Evolutionary conservation across 345 rosid genomes (phyloP).

Genomic region (Salix arbutifolia): DNA sequence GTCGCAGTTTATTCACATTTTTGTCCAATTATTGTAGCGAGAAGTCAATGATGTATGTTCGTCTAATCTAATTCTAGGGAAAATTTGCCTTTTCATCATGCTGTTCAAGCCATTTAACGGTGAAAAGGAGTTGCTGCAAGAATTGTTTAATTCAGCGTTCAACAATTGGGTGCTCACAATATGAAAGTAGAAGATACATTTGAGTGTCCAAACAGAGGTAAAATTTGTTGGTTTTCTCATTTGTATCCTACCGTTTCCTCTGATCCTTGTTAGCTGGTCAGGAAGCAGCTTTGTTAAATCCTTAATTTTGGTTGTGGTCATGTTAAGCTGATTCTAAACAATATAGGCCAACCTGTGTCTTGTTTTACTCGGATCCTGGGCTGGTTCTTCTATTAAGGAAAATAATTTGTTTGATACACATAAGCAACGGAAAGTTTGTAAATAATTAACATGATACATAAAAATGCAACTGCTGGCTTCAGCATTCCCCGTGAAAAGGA

Average conservation of each 20-base stretch:
- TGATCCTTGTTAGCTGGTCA: too few relatives aligned
- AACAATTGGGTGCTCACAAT: not conserved
- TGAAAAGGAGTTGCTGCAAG: not conserved
- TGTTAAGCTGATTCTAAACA: too few relatives aligned
- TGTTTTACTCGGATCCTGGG: not conserved
- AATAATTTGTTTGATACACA: not conserved
- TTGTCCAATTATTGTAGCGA: not conserved
- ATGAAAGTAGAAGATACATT: not conserved
- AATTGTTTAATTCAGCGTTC: not conserved
- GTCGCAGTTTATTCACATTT: slow-evolving; percentile 15
- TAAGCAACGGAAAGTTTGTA: not conserved
- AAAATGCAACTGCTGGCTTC: not conserved
- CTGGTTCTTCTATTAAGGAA: not conserved
- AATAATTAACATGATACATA: too few relatives aligned
- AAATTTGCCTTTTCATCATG: slow-evolving; percentile 6
- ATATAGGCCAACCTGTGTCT: too few relatives aligned
- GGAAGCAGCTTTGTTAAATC: too few relatives aligned
- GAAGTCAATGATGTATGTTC: slow-evolving; percentile 13
- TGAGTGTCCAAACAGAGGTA: not conserved
- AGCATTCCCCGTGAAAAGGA: not conserved
- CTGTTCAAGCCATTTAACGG: slow-evolving; percentile 8
- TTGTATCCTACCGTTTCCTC: too few relatives aligned
- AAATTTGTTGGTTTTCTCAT: not conserved
- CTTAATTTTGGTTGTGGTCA: too few relatives aligned
- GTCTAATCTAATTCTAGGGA: slow-evolving; percentile 30